phyloP scores from a whole-genome alignment of 257 asterid genomes.

The Solanum acaule region DNA sequence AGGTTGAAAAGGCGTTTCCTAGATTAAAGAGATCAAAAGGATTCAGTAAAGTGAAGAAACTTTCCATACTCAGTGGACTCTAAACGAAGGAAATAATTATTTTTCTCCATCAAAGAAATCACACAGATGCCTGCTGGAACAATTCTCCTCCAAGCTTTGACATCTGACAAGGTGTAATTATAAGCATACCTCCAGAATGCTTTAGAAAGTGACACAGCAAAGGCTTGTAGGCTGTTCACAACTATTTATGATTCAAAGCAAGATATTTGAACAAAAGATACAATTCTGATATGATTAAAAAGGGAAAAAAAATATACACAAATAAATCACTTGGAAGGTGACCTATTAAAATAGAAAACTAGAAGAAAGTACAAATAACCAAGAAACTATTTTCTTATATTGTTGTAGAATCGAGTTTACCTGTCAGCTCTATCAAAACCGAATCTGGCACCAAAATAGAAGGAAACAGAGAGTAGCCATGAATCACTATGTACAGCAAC shows the following conservation, averaged over 20 bases:
- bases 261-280: neutral
- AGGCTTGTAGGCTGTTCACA: neutral
- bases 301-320: neutral
- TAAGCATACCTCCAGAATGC: neutral
- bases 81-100: neutral
- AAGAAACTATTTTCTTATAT: neutral
- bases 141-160: neutral
- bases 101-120: neutral
- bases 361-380: neutral
- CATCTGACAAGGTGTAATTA: neutral
- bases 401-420: neutral
- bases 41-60: neutral
- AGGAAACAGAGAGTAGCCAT: constrained; percentile 32
- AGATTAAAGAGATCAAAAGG: constrained; percentile 9
- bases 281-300: neutral
- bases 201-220: neutral
- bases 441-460: constrained; percentile 41
- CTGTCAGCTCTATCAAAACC: constrained; percentile 38
- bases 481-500: constrained; percentile 44
- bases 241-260: neutral
- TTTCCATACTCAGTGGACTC: neutral
- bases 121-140: neutral
- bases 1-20: constrained; percentile 73
- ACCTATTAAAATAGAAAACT: too few species aligned
- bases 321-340: neutral